These are phyloP conservation scores for Boletus sp. DNA, from an alignment of 768 basidiomycete species.

Conservation along the genomic window DNA sequence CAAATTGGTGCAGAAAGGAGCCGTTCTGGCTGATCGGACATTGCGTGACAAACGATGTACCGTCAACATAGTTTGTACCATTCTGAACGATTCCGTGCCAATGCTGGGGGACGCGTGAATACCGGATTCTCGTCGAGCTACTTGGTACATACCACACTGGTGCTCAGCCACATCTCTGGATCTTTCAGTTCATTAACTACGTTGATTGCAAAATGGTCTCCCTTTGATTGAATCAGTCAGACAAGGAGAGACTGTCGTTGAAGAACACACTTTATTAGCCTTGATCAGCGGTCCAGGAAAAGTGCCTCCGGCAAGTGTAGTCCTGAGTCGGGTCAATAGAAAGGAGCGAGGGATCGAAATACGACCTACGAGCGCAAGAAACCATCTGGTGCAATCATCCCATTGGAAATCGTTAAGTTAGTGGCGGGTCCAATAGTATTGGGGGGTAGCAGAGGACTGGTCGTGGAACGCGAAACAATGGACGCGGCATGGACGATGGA, in stretches of 20 bases:
- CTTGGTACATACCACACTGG: conserved; percentile 38
- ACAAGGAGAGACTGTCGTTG: not conserved
- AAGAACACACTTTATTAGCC: conserved; percentile 29
- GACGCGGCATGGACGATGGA: conserved; percentile 21
- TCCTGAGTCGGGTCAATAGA: conserved; percentile 3
- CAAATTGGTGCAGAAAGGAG: conserved; percentile 23
- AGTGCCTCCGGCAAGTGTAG: conserved; percentile 38
- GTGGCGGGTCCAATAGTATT: conserved; percentile 17
- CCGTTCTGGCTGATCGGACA: conserved; percentile 29
- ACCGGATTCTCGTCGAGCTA: not conserved
- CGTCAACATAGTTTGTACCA: conserved; percentile 43
- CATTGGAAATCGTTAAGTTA: conserved; percentile 39
- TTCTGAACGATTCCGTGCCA: no score
- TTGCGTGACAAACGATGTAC: conserved; percentile 37
- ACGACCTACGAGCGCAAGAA: conserved; percentile 40
- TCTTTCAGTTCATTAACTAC: conserved; percentile 46
- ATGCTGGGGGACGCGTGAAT: conserved; percentile 35
- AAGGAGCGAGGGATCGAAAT: not conserved
- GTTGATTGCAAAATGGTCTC: conserved; percentile 39
- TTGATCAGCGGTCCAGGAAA: conserved; percentile 46
- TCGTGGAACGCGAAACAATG: conserved; percentile 14
- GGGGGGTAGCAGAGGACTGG: no score
- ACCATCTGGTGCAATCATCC: conserved; percentile 46
- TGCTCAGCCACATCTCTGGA: no score
- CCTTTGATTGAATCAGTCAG: conserved; percentile 27